phyloP scores from a whole-genome alignment of 1,284 basidiomycete species.

The Pascua sp. region DNA sequence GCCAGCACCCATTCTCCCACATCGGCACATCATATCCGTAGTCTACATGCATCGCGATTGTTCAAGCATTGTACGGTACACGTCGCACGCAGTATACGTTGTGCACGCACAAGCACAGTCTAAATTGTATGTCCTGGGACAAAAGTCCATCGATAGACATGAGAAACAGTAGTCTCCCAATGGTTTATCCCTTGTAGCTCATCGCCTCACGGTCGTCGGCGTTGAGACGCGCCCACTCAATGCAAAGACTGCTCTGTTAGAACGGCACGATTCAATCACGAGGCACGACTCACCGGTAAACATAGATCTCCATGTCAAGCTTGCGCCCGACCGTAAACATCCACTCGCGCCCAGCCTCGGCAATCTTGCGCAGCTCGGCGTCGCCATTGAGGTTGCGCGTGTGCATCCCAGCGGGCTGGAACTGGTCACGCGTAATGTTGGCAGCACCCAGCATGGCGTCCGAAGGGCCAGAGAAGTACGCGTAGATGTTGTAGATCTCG shows the following conservation, averaged over 20 bases:
- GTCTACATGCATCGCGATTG: too few species aligned
- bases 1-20: too few species aligned
- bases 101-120: too few species aligned
- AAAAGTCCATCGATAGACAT: too few species aligned
- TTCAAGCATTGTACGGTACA: too few species aligned
- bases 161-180: too few species aligned
- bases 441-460: conserved; percentile 58
- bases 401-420: conserved; percentile 43
- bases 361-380: conserved; percentile 70
- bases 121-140: too few species aligned
- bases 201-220: conserved; percentile 75
- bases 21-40: too few species aligned
- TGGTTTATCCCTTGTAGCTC: conserved; percentile 41
- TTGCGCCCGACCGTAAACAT: conserved; percentile 73
- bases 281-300: conserved; percentile 58
- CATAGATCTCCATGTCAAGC: conserved; percentile 82
- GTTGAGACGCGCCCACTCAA: conserved; percentile 83
- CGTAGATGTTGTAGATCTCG: conserved; percentile 86
- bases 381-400: conserved; percentile 62
- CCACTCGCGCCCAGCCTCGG: conserved; percentile 83
- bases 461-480: conserved; percentile 82
- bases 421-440: conserved; percentile 46
- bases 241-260: conserved; percentile 55
- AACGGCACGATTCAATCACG: neutral
- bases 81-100: too few species aligned